phyloP scores from a whole-genome alignment of 306 rosid genomes.

The Inga leiocalycina region DNA sequence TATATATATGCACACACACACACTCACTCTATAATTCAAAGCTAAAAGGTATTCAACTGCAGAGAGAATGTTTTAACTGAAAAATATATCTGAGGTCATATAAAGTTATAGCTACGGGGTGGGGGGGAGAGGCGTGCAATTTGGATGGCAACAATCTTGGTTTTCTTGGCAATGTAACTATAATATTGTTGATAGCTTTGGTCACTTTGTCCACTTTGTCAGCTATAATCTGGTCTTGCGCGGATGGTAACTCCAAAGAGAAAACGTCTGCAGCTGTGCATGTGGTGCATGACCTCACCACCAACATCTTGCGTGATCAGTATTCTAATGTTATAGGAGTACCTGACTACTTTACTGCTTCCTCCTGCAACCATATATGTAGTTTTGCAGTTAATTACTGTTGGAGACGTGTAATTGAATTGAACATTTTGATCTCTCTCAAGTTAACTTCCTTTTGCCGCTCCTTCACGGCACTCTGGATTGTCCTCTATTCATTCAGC shows the following conservation, averaged over 20 bases:
- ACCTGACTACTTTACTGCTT: conserved; percentile 21
- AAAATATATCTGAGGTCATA: conserved; percentile 37
- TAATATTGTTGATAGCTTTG: conserved; percentile 48
- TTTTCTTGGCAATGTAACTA: conserved; percentile 24
- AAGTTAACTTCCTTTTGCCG: conserved; percentile 2
- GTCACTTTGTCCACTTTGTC: conserved; percentile 53
- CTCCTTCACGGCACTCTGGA: not conserved
- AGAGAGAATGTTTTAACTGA: not conserved
- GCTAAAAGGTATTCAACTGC: not conserved
- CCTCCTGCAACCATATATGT: not conserved
- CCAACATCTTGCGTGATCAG: not conserved
- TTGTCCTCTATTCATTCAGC: not conserved
- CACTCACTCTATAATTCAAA: not conserved
- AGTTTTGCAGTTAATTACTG: conserved; percentile 5
- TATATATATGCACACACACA: not conserved
- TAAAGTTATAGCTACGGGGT: conserved; percentile 17
- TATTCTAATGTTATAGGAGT: not conserved
- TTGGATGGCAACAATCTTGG: conserved; percentile 38
- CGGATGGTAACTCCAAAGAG: conserved; percentile 62
- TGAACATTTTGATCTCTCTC: conserved; percentile 9
- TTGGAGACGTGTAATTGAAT: conserved; percentile 16
- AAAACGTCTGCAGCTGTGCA: conserved; percentile 50
- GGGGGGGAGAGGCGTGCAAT: conserved; percentile 38
- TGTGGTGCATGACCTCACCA: conserved; percentile 59
- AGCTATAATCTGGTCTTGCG: conserved; percentile 60